Base-by-base conservation (phyloP, 2,329 filamentous ascomycete genomes). In the Amauroascus verrucosus region DNA sequence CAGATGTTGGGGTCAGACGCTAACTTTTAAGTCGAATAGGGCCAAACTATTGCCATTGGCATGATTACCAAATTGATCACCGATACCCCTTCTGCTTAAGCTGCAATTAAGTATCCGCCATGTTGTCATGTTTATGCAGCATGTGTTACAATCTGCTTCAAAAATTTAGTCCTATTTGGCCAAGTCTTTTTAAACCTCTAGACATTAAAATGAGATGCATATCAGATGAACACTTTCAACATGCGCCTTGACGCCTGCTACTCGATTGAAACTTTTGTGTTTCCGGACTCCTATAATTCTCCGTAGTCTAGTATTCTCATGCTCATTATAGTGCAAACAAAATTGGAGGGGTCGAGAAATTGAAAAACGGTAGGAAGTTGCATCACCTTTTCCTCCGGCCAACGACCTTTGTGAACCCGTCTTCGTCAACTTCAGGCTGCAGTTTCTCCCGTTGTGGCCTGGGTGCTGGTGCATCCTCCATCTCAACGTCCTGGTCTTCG, bases 1-100 rank as follows among this genome's bases (percentile, higher is more conserved):
- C 68, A 61, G 67, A 16, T 41, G 5, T 18, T 20, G 18, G 53
- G 24, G 20, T 28, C 3, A 32, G 3, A 22, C 49, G 37, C 43
- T 67, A 49, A 62, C 32, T 20, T 53, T 22, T 59, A 26, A n/a
- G 9, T n/a, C 49, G 61, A 67, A 52, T 66, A 97, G 84, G 93
- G 93, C 64, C 91, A 97, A 86, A 98, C 93, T 0, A 96, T 98
- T 75, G 93, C 93, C 54, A 98, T 98, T 74, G 93, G 93, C 66
- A 98, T 98, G 81, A 94, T 98, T 70, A 96, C 88, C 56, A 96
- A 90, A 79, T 80, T 98, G 57, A 81, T 86, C 61, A 75, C 71
- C 3, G 72, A 77, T 46, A 48, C 40, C 45, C 38, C 55, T 49
- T 7, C 50, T 37, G n/a, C 50, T 52, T 52, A 46, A 46, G 24